These are phyloP conservation scores for Asparagopsis taxiformis DNA, from an alignment of 31 red algal species.

Conservation along the genomic window DNA sequence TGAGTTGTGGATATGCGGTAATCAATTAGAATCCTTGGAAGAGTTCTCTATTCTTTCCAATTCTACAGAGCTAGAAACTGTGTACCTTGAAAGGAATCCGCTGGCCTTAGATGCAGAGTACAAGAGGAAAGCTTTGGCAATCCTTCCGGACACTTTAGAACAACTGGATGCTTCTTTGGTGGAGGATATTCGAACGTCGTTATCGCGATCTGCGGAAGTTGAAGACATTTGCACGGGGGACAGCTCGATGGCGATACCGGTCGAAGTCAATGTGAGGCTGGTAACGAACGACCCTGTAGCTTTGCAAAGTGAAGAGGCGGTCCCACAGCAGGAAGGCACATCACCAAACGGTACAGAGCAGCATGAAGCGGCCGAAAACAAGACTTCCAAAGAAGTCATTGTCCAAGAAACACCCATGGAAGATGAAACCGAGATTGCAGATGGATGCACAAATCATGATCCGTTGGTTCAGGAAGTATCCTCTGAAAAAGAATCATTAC, in stretches of 20 bases:
- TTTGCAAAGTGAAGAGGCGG: neutral
- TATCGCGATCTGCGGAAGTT: neutral
- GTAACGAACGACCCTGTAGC: neutral
- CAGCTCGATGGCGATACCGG: neutral
- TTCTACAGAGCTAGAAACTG: constrained; percentile 61
- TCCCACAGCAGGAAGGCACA: neutral
- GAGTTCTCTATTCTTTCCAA: constrained; percentile 42
- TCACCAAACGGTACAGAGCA: neutral
- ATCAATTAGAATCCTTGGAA: constrained; percentile 63
- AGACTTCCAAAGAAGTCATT: neutral
- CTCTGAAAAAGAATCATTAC: too few species aligned
- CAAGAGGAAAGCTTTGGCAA: constrained; percentile 43
- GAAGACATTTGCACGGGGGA: neutral
- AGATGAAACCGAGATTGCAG: neutral
- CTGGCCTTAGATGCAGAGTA: constrained; percentile 63
- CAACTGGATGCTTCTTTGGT: constrained; percentile 93
- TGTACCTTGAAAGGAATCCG: constrained; percentile 98
- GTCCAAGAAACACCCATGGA: neutral
- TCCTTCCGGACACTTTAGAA: constrained; percentile 71
- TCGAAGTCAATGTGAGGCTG: too few species aligned
- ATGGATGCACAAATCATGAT: neutral
- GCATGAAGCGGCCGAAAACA: too few species aligned
- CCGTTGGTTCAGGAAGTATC: neutral
- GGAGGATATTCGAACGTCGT: constrained; percentile 14
- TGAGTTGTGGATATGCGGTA: constrained; percentile 97